Evolutionary conservation across 2,329 filamentous ascomycete species (phyloP).

Genomic region (Annulohypoxylon truncatum): DNA sequence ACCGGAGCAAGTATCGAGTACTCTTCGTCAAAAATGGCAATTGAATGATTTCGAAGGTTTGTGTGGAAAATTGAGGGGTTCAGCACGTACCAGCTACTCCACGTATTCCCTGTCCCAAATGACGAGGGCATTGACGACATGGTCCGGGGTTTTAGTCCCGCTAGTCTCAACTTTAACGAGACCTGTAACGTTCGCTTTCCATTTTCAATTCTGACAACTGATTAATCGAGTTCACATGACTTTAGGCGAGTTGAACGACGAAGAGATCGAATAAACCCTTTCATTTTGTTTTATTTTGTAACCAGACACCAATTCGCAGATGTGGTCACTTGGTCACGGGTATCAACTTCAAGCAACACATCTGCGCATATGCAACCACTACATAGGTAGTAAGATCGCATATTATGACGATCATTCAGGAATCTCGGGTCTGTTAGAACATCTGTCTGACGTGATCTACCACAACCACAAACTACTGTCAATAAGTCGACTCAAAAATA

Average conservation of each 20-base stretch:
- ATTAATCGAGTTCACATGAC: conserved; percentile 22
- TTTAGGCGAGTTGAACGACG: neutral
- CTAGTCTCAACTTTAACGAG: conserved; percentile 36
- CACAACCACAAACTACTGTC: conserved; percentile 12
- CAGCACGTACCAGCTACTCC: conserved; percentile 17
- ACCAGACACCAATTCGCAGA: conserved; percentile 2
- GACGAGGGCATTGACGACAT: conserved; percentile 41
- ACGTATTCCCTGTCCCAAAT: conserved; percentile 27
- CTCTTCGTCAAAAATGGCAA: neutral
- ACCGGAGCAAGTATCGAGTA: conserved; percentile 12
- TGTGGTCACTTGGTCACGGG: neutral
- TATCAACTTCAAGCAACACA: neutral
- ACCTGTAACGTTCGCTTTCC: conserved; percentile 32
- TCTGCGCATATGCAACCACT: neutral
- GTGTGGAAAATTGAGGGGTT: conserved; percentile 17
- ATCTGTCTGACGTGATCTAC: conserved; percentile 27
- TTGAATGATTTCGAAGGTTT: neutral
- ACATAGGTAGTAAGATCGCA: neutral
- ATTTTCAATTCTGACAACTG: conserved; percentile 21
- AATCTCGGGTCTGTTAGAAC: conserved; percentile 1
- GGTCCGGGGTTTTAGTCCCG: conserved; percentile 35
- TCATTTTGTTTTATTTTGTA: conserved; percentile 17
- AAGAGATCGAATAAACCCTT: conserved; percentile 10
- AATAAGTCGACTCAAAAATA: conserved; percentile 4
- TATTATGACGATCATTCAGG: conserved; percentile 15